These are phyloP conservation scores for Breynia disticha DNA, from an alignment of 441 rosid species.

Conservation along the genomic window DNA sequence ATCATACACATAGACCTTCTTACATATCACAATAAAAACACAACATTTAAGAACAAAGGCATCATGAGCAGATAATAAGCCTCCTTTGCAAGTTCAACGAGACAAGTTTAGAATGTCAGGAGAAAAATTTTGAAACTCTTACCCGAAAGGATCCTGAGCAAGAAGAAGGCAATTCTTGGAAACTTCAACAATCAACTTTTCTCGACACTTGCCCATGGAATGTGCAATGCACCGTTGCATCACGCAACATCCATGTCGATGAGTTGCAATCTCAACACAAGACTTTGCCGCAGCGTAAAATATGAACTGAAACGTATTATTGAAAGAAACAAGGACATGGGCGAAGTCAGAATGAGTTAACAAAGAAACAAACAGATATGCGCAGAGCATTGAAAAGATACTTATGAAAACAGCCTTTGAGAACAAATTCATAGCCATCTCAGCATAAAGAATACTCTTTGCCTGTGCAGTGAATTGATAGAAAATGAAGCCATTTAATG, in stretches of 20 bases:
- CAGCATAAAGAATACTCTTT: no score
- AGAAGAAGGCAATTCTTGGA: conserved; percentile 48
- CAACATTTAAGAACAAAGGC: conserved; percentile 1
- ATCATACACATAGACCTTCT: background rate
- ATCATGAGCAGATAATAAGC: background rate
- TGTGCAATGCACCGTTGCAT: conserved; percentile 59
- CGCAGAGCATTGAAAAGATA: background rate
- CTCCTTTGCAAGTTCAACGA: background rate
- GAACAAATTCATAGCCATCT: no score
- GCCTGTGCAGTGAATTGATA: no score
- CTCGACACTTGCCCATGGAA: conserved; percentile 38
- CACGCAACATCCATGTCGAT: conserved; percentile 79
- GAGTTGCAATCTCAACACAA: conserved; percentile 68
- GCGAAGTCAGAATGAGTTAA: background rate
- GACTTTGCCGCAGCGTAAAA: conserved; percentile 52
- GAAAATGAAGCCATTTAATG: no score
- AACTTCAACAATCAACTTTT: conserved; percentile 44
- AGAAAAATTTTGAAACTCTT: conserved; percentile 1
- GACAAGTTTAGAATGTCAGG: background rate
- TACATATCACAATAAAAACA: background rate
- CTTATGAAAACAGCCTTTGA: background rate
- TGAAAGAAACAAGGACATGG: conserved; percentile 1
- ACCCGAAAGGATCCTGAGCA: conserved; percentile 86
- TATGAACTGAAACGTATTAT: conserved; percentile 41
- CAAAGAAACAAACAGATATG: background rate